phyloP scores from a whole-genome alignment of 2,329 filamentous ascomycete genomes.

The Trichoderma semiorbis region DNA sequence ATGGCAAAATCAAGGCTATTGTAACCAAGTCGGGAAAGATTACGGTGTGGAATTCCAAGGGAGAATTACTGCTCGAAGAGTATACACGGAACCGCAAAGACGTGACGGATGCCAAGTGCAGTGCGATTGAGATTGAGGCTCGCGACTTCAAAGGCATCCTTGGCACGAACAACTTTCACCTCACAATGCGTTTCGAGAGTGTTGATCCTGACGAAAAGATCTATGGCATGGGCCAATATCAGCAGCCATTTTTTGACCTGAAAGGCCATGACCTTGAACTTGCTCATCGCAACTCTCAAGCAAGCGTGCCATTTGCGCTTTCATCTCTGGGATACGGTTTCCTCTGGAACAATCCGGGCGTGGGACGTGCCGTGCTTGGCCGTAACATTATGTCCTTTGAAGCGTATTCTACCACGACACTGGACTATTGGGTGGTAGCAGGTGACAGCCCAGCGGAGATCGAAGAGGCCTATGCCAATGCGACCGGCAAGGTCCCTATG shows the following conservation, averaged over 20 bases:
- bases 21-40: background rate
- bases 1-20: background rate
- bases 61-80: background rate
- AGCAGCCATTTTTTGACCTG: background rate
- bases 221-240: background rate
- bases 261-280: background rate
- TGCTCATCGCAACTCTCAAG: background rate
- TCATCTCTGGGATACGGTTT: background rate
- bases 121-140: slow-evolving; percentile 53
- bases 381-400: background rate
- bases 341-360: background rate
- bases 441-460: background rate
- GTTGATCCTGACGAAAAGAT: background rate
- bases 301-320: background rate
- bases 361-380: background rate
- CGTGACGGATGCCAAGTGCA: slow-evolving; percentile 52
- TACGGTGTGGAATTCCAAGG: background rate
- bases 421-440: background rate
- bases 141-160: slow-evolving; percentile 55
- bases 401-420: background rate
- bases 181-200: slow-evolving; percentile 37
- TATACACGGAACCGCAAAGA: background rate
- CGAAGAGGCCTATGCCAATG: background rate
- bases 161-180: slow-evolving; percentile 48
- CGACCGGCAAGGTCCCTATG: background rate